A percentile compares a stretch with the other conserved stretches of the same genome.
Conservation (phyloP, 2,329 filamentous ascomycete species). For the Hypoxylon sp. region DNA sequence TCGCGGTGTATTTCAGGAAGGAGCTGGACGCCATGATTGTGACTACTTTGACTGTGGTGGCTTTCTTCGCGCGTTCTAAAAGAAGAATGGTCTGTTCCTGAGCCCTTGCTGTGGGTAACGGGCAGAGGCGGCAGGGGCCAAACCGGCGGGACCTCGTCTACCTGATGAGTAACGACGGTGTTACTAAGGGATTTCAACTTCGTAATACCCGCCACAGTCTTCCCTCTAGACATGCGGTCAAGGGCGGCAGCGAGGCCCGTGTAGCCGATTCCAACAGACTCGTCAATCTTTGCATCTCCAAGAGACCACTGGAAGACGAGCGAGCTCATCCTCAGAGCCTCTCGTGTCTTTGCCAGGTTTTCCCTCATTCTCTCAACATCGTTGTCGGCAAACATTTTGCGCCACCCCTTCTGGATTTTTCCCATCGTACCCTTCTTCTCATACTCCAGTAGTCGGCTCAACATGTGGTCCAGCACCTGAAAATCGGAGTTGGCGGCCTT, state of each 20-base stretch:
- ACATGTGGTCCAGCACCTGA: slow-evolving; percentile 71
- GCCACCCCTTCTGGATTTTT: slow-evolving; percentile 70
- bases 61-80: slow-evolving; percentile 29
- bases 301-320: slow-evolving; percentile 75
- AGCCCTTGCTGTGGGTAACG: slow-evolving; percentile 29
- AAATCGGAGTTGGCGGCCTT: slow-evolving; percentile 72
- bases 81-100: slow-evolving; percentile 43
- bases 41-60: neutral
- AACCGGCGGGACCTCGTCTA: slow-evolving; percentile 38
- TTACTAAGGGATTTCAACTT: slow-evolving; percentile 50
- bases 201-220: slow-evolving; percentile 45
- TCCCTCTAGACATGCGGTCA: slow-evolving; percentile 60
- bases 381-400: slow-evolving; percentile 72
- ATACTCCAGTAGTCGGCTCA: slow-evolving; percentile 71
- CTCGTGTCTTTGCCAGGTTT: slow-evolving; percentile 68
- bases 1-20: slow-evolving; percentile 39
- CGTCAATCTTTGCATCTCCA: slow-evolving; percentile 68
- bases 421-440: slow-evolving; percentile 72
- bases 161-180: slow-evolving; percentile 27
- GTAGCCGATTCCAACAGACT: slow-evolving; percentile 74
- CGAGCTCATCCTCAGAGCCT: slow-evolving; percentile 73
- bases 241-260: slow-evolving; percentile 75
- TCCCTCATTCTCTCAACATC: slow-evolving; percentile 71
- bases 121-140: slow-evolving; percentile 32
- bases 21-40: slow-evolving; percentile 23